Evolutionary conservation across 139 green algal genomes (phyloP), one percentile per base, ranked within the genome.

Genomic region (Micromonas pusilla): DNA sequence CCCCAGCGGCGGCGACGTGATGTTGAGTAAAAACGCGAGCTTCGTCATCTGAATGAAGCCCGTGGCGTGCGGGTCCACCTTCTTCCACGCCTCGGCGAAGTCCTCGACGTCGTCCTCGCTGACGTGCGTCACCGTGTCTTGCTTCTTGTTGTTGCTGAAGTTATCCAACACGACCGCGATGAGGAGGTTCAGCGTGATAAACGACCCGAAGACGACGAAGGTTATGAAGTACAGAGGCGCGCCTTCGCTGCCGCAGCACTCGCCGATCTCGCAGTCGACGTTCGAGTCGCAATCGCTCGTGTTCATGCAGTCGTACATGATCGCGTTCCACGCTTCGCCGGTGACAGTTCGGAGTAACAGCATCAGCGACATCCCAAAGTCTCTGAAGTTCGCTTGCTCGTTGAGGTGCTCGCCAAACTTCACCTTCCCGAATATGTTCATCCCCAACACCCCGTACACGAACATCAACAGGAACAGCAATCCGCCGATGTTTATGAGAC

Each of bases 121-220:
- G 34, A 83, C 53, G 37, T 77, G 3, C 25, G 26, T 39, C 20
- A 32, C 52, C 21, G 78, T 45, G 70, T 74, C 38, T 2, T 71
- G 45, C 45, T 78, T 80, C 34, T 71, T 72, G 31, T 21, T 82
- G 39, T 37, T 63, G 31, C 45, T 70, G 71, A 82, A 85, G 76
- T 82, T 82, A 34, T 85, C 81, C 26, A 85, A 39, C 26, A 85
- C 81, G 32, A 85, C 81, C 1, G 81, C 81, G 70, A 85, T 82
- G 70, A 85, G 37, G 3, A 85, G 72, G 77, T 85, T 85, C 30
- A 85, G 81, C 30, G 73, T 74, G 71, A 85, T 66, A 26, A 85
- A 85, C 2, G 64, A 65, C 37, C 76, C 66, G 3, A 82, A 32
- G 6, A 82, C n/a, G 6, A 82, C 63, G 52, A 80, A 85, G 21